Percentiles rank a stretch among this genome's conserved stretches.
These are phyloP conservation scores for Colletotrichum tropicale DNA, from an alignment of 2,329 filamentous ascomycete species.

Conservation along the genomic window DNA sequence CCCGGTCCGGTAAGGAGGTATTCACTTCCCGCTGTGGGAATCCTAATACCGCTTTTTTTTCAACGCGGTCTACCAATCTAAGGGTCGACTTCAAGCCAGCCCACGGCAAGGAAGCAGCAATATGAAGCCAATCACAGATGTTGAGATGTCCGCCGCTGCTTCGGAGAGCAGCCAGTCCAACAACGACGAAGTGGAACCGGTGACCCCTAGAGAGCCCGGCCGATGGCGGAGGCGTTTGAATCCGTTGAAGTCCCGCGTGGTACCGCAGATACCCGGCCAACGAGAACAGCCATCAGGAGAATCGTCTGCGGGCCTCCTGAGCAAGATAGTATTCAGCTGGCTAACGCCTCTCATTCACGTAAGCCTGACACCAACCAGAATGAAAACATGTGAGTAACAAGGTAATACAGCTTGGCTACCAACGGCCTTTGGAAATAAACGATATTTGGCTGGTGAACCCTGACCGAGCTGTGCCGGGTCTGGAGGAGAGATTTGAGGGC, in stretches of 20 bases:
- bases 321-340: background rate
- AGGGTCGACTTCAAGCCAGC: background rate
- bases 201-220: background rate
- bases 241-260: background rate
- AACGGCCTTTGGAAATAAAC: conserved; percentile 77
- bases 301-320: background rate
- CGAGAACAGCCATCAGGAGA: background rate
- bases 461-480: conserved; percentile 71
- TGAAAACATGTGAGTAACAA: background rate
- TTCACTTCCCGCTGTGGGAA: background rate
- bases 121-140: background rate
- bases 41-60: background rate
- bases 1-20: background rate
- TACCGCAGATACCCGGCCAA: background rate
- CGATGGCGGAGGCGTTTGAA: background rate
- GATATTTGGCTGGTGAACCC: conserved; percentile 92
- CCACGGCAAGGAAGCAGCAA: background rate
- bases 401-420: conserved; percentile 72
- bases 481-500: conserved; percentile 71
- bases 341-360: background rate
- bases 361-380: background rate
- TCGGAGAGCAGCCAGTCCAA: background rate
- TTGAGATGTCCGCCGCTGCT: background rate
- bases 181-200: background rate
- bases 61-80: background rate